Base-by-base conservation (phyloP, 306 rosid genomes). In the Vigna unguiculata region DNA sequence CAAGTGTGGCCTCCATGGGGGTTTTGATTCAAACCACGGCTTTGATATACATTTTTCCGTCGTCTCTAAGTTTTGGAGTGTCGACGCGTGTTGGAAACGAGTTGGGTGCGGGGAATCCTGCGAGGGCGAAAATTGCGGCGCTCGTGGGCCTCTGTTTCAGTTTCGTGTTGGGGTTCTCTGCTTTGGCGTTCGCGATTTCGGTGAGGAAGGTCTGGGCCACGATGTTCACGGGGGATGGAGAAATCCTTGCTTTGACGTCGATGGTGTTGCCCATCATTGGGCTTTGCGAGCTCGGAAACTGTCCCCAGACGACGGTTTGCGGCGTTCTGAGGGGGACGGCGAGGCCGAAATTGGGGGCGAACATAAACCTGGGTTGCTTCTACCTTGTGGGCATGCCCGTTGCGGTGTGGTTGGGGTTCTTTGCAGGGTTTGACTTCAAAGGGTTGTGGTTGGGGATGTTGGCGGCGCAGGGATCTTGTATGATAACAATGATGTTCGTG, bases 251-350 rank as follows among this genome's bases (percentile, higher is more conserved):
- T 3, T 36, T 83, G 75, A 83, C 86, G 0, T 43, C 63, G 0
- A 46, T 30, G 64, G 83, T 83, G 4, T 74, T 83, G 32, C 86
- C 86, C 0, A 69, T 83, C 2, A 66, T 83, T n/a, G 86, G 86
- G 7, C 60, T 79, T 0, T 83, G 86, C 12, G 86, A 83, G 30
- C 36, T 83, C 4, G 86, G 86, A 1, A 83, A 79, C 69, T 74
- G 81, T 69, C 86, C 86, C 0, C 86, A 78, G 20, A 79, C 86
- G 2, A 83, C 83, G 9, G 74, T 74, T 4, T 78, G 86, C 48
- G 86, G 86, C 2, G 86, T 83, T 1, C 11, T 83, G 78, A 83
- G 86, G 59, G 86, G 86, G 13, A 83, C 81, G 0, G 86, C 86
- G 0, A 74, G 86, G 71, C 86, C 86, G 0, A 83, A 83, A 30